These are phyloP conservation scores for Eucalyptus shirleyi DNA, from an alignment of 345 rosid species.

Conservation along the genomic window DNA sequence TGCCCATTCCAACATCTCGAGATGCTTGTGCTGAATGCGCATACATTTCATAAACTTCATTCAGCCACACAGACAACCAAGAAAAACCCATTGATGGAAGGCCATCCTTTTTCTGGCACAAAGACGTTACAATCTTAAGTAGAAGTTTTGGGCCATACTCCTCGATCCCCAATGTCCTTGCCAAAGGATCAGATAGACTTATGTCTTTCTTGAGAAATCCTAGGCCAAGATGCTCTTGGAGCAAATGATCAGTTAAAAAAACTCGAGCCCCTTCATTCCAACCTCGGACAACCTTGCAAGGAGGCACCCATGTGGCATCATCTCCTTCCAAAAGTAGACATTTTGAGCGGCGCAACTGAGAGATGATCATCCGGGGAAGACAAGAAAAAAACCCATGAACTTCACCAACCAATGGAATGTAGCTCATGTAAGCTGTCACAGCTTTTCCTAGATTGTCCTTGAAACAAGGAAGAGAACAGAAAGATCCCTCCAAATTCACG, in stretches of 20 bases:
- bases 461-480: constrained; percentile 76
- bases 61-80: constrained; percentile 74
- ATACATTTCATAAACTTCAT: constrained; percentile 26
- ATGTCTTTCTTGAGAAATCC: constrained; percentile 68
- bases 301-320: constrained; percentile 61
- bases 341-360: constrained; percentile 40
- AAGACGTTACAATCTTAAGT: constrained; percentile 36
- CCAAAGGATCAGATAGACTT: constrained; percentile 61
- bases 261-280: constrained; percentile 59
- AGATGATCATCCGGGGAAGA: constrained; percentile 60
- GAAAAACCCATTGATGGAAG: constrained; percentile 49
- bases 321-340: constrained; percentile 83
- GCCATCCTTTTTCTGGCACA: constrained; percentile 40
- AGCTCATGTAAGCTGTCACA: constrained; percentile 73
- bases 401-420: constrained; percentile 82
- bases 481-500: constrained; percentile 43
- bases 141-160: constrained; percentile 72
- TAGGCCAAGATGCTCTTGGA: constrained; percentile 69
- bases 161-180: constrained; percentile 61
- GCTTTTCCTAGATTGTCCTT: constrained; percentile 65
- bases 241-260: constrained; percentile 49
- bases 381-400: constrained; percentile 85
- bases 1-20: constrained; percentile 13
- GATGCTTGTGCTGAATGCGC: constrained; percentile 27
- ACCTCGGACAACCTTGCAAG: constrained; percentile 77